Base-by-base conservation (phyloP, 176 grass and related monocot species). In the Themeda triandra region DNA sequence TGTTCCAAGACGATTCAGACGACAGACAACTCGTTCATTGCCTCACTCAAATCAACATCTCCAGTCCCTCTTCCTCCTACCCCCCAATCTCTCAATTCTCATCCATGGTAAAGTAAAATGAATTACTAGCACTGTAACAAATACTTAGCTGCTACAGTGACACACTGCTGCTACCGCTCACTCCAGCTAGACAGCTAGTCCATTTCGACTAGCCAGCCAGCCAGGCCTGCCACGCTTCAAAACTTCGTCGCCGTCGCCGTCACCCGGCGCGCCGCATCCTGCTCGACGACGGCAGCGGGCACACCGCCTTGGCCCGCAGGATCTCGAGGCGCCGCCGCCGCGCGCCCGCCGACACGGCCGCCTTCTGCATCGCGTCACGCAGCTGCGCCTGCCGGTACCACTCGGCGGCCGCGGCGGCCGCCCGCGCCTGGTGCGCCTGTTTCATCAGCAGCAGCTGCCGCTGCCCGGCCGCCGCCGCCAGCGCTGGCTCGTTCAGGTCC, bases 401-500 rank as follows among this genome's bases (percentile, higher is more conserved):
- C 48, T 59, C 63, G 15, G 24, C 37, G 2, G 28, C 49, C 54
- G 12, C 39, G 2, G 71, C 67, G 4, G 13, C 4, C 1, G 29
- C 73, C 2, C 0, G 3, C 0, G 36, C 63, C 14, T 4, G n/a
- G n/a, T n/a, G n/a, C 72, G 15, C 44, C 63, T 12, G 14, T n/a
- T n/a, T n/a, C n/a, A n/a, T n/a, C n/a, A n/a, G n/a, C 54, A 59
- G 0, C 54, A 24, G 54, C 54, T 24, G 54, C 54, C 27, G 58
- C 23, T 25, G 23, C 15, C 21, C 25, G 0, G 23, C 81, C 8
- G 29, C 27, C 25, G 63, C 25, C 35, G 36, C 59, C 0, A 63
- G 45, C 35, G 76, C 82, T 39, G 87, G 87, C 19, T 48, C 87
- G 87, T 89, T 89, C 49, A 81, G 87, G 87, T 89, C 82, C 62